These are phyloP conservation scores for Thielaviopsis musarum DNA, from an alignment of 2,329 filamentous ascomycete species.

Conservation along the genomic window DNA sequence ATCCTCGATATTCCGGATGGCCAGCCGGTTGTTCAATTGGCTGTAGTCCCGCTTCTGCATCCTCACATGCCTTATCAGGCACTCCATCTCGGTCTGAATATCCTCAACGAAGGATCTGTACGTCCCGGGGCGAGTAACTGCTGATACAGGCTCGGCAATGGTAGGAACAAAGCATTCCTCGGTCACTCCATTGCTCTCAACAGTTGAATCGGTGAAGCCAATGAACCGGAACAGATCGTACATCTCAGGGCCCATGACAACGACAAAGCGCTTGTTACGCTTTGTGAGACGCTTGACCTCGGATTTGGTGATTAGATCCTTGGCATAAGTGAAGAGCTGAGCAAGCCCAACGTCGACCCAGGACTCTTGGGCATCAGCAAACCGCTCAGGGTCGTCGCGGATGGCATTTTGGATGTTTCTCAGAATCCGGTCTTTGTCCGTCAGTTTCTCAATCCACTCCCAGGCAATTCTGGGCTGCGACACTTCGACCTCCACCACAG, in stretches of 20 bases:
- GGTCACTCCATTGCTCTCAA: constrained; percentile 24
- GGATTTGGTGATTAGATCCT: constrained; percentile 27
- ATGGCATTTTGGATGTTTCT: constrained; percentile 24
- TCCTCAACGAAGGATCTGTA: constrained; percentile 33
- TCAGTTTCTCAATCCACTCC: constrained; percentile 27
- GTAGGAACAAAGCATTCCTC: constrained; percentile 23
- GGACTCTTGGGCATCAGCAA: constrained; percentile 24
- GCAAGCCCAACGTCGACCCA: constrained; percentile 25
- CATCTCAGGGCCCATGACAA: constrained; percentile 35
- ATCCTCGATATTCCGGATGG: constrained; percentile 18
- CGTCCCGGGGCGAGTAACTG: constrained; percentile 22
- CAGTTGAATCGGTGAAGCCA: constrained; percentile 28
- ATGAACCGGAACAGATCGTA: constrained; percentile 31
- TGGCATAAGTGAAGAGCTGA: constrained; percentile 35
- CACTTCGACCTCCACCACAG: constrained; percentile 24
- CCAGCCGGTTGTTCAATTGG: constrained; percentile 17
- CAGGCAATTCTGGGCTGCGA: constrained; percentile 29
- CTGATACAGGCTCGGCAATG: constrained; percentile 16
- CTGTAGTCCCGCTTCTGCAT: constrained; percentile 17
- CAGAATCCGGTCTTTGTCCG: constrained; percentile 28
- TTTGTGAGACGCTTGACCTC: constrained; percentile 32
- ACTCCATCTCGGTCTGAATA: constrained; percentile 31
- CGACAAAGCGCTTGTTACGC: constrained; percentile 38
- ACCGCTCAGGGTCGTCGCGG: constrained; percentile 31
- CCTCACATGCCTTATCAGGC: constrained; percentile 18